Conservation (phyloP, 306 rosid species). For the Sicyos edulis region DNA sequence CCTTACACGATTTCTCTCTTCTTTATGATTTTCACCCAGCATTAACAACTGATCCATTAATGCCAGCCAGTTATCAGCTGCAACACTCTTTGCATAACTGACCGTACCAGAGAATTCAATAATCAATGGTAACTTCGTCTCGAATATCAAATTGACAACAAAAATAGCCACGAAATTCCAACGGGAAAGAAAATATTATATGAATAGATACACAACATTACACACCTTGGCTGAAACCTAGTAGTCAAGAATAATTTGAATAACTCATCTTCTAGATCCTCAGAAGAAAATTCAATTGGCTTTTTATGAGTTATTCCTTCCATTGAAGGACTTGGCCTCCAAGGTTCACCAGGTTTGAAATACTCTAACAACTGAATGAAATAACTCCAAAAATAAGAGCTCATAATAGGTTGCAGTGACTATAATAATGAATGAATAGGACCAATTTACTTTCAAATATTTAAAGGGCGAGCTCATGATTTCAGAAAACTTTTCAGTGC, state of each 20-base stretch:
- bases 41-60: slow-evolving; percentile 55
- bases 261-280: slow-evolving; percentile 48
- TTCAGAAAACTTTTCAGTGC: neutral
- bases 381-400: slow-evolving; percentile 24
- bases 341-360: slow-evolving; percentile 60
- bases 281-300: slow-evolving; percentile 31
- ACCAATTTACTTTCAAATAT: neutral
- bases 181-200: neutral
- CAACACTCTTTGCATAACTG: too few relatives aligned
- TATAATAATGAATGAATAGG: neutral
- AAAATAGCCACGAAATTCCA: neutral
- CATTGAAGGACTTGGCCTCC: slow-evolving; percentile 38
- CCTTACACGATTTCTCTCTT: slow-evolving; percentile 30
- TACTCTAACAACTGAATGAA: slow-evolving; percentile 60
- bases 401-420: too few relatives aligned
- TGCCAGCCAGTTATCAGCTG: slow-evolving; percentile 55
- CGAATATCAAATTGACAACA: neutral
- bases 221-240: slow-evolving; percentile 70
- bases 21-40: slow-evolving; percentile 25
- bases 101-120: neutral
- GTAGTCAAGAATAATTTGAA: slow-evolving; percentile 41
- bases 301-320: slow-evolving; percentile 16
- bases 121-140: slow-evolving; percentile 5
- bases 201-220: neutral
- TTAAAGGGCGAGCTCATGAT: neutral